Conservation (phyloP, 345 rosid genomes). For the Hibiscus tridactylites region DNA sequence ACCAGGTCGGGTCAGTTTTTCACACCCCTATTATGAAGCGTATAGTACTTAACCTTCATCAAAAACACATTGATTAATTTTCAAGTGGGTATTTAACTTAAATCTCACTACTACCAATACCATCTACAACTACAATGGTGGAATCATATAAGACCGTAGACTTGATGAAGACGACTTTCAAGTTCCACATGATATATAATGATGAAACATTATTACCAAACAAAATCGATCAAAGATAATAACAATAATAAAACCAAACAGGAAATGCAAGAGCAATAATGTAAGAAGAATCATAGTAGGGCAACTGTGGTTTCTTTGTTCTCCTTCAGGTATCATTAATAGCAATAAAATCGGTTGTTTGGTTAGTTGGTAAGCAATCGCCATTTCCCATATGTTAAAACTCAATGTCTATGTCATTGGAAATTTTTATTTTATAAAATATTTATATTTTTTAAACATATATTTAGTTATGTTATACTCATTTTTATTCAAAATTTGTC, state of each 20-base stretch:
- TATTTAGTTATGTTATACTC: too few species aligned
- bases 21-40: too few species aligned
- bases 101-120: not conserved
- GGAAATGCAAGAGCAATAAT: not conserved
- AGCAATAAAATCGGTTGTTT: constrained; percentile 20
- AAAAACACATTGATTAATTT: not conserved
- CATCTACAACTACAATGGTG: not conserved
- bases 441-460: too few species aligned
- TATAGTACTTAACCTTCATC: not conserved
- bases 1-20: too few species aligned
- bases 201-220: not conserved
- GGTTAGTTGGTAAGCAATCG: constrained; percentile 25
- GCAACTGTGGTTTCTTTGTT: not conserved
- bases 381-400: constrained; percentile 11
- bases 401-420: not conserved
- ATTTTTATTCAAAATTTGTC: too few species aligned
- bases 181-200: not conserved
- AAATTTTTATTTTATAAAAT: not conserved
- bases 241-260: not conserved
- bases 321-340: not conserved
- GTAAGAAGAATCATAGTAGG: not conserved
- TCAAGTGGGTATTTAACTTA: not conserved
- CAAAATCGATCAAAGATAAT: not conserved
- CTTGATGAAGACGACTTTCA: not conserved
- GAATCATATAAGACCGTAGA: not conserved